A percentile compares a stretch with the other conserved stretches of the same genome.
Conservation (phyloP, 2,329 filamentous ascomycete genomes). For the Trichoderma brevicompactum region DNA sequence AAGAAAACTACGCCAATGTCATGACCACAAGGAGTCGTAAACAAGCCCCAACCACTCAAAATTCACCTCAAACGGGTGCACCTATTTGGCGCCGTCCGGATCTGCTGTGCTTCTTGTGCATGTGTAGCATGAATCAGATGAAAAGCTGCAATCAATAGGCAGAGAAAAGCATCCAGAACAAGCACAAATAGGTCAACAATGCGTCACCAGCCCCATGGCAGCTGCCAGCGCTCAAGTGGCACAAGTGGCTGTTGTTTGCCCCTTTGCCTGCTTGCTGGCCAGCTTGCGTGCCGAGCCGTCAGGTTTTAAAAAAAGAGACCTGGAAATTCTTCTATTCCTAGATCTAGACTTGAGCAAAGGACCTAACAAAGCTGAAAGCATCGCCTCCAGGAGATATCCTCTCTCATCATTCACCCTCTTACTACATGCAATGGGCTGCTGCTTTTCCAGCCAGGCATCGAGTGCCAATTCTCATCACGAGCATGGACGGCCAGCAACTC, state of each 20-base stretch:
- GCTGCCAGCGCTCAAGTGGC: slow-evolving; percentile 24
- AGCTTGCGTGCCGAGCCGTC: slow-evolving; percentile 7
- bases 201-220: slow-evolving; percentile 11
- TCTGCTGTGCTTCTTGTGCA: background rate
- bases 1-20: background rate
- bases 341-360: too few relatives aligned
- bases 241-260: slow-evolving; percentile 23
- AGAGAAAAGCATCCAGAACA: background rate
- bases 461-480: slow-evolving; percentile 1
- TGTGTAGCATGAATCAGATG: slow-evolving; percentile 9
- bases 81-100: background rate
- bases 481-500: background rate
- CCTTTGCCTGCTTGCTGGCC: background rate
- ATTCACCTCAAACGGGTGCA: background rate
- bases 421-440: slow-evolving; percentile 25
- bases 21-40: background rate
- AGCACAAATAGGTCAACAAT: background rate
- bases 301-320: background rate
- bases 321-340: too few relatives aligned
- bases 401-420: background rate
- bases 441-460: slow-evolving; percentile 25
- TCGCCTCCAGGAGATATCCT: too few relatives aligned
- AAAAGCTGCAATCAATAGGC: background rate
- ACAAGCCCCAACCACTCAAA: background rate
- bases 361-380: too few relatives aligned